phyloP scores from a whole-genome alignment of 495 filamentous ascomycete genomes.

The Neurospora sp. region DNA sequence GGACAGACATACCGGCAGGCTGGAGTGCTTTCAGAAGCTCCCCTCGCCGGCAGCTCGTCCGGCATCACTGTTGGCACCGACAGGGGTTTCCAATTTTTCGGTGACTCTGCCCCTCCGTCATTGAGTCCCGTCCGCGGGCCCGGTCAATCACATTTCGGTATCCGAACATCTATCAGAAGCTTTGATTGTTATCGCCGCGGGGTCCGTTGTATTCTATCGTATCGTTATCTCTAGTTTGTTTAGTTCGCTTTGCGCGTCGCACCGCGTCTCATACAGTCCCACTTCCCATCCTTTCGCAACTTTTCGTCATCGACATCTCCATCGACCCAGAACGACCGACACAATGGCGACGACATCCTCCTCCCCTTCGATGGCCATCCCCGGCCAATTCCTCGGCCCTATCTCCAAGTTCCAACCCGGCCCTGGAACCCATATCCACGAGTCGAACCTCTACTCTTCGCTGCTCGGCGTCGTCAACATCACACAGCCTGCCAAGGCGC shows the following conservation, averaged over 20 bases:
- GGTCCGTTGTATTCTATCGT: neutral
- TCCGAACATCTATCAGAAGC: neutral
- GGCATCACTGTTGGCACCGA: neutral
- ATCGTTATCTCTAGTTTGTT: neutral
- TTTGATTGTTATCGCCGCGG: neutral
- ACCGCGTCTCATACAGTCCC: neutral
- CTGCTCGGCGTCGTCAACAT: slow-evolving; percentile 51
- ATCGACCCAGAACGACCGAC: neutral
- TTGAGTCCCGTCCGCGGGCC: neutral
- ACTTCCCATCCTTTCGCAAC: neutral
- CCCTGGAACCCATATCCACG: slow-evolving; percentile 70
- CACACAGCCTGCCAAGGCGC: slow-evolving; percentile 33
- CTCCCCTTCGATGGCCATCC: slow-evolving; percentile 35
- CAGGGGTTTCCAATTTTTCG: neutral
- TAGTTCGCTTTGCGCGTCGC: neutral
- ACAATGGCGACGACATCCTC: slow-evolving; percentile 11
- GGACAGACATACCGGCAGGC: neutral
- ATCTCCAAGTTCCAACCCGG: slow-evolving; percentile 55
- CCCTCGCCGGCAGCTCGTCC: neutral
- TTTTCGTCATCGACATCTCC: neutral
- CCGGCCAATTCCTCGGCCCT: slow-evolving; percentile 71
- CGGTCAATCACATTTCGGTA: neutral
- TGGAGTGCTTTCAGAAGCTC: neutral
- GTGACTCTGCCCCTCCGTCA: neutral
- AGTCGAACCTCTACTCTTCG: slow-evolving; percentile 62